Evolutionary conservation across 108 stramenopile genomes (phyloP).

Genomic region (Nannochloropsis oceanica): DNA sequence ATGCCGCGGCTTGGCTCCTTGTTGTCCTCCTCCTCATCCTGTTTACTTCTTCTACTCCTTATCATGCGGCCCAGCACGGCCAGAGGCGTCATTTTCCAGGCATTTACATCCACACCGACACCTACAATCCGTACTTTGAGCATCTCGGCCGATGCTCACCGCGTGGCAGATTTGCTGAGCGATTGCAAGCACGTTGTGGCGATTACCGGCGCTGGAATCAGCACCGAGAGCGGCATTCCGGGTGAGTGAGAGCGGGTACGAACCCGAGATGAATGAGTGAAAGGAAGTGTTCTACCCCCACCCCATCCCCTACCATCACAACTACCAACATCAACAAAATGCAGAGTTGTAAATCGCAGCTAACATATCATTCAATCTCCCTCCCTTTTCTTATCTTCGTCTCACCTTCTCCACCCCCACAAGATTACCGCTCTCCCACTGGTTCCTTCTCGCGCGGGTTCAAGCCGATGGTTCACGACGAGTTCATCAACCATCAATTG

Average conservation of each 20-base stretch:
- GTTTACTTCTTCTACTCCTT: no score
- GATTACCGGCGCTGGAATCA: constrained; percentile 85
- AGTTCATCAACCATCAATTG: constrained; percentile 55
- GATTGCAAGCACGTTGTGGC: constrained; percentile 32
- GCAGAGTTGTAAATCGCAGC: not conserved
- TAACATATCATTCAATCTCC: not conserved
- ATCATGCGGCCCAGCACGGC: not conserved
- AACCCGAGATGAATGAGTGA: no score
- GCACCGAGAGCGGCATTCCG: constrained; percentile 75
- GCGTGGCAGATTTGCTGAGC: not conserved
- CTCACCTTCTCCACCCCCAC: constrained; percentile 5
- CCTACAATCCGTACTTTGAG: not conserved
- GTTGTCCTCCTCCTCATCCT: no score
- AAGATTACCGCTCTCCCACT: constrained; percentile 83
- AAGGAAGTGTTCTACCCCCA: no score
- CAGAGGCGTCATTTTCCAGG: not conserved
- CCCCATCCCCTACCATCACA: no score
- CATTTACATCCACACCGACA: not conserved
- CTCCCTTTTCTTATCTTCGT: not conserved
- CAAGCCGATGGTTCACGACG: constrained; percentile 87
- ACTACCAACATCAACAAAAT: no score
- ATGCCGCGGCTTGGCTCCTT: no score
- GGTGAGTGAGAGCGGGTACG: not conserved
- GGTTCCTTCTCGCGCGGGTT: constrained; percentile 85
- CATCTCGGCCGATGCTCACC: not conserved